A percentile compares a stretch with the other conserved stretches of the same genome.
Evolutionary conservation across 106 monocot species (phyloP).

Genomic region (Allium fistulosum): DNA sequence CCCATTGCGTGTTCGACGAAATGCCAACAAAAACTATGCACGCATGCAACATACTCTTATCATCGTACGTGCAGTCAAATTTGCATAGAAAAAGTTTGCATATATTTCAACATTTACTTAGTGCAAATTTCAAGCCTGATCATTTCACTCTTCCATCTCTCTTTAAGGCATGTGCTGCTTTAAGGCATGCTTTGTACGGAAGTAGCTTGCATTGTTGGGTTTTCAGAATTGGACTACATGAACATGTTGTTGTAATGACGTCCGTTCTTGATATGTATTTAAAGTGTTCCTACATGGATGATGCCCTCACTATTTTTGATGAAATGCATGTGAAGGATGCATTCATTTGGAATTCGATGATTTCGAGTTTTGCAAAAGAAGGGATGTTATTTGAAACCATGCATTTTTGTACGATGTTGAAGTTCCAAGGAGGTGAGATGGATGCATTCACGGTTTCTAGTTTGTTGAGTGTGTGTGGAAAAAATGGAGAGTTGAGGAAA

Average conservation of each 20-base stretch:
- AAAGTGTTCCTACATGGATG: constrained; percentile 27
- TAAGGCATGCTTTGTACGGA: constrained; percentile 7
- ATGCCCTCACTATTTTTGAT: constrained; percentile 39
- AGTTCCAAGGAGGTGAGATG: constrained; percentile 9
- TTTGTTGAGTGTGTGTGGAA: constrained; percentile 39
- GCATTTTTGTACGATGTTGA: constrained; percentile 16
- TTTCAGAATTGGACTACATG: constrained; percentile 20
- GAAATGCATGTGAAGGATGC: constrained; percentile 34
- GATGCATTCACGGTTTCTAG: constrained; percentile 49
- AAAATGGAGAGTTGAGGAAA: constrained; percentile 35
- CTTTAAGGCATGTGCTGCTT: constrained; percentile 33
- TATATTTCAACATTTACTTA: constrained; percentile 17
- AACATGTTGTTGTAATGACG: constrained; percentile 29
- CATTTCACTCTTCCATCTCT: constrained; percentile 58
- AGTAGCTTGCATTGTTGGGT: constrained; percentile 30
- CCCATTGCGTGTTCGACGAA: constrained; percentile 42
- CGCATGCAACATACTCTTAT: constrained; percentile 64
- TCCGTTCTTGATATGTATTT: constrained; percentile 63
- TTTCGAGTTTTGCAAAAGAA: constrained; percentile 33
- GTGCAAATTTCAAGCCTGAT: constrained; percentile 28
- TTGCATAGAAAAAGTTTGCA: constrained; percentile 10
- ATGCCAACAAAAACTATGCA: constrained; percentile 40
- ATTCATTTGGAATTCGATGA: constrained; percentile 54
- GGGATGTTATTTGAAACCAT: constrained; percentile 19
- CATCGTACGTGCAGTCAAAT: constrained; percentile 22